phyloP scores from a whole-genome alignment of 2,329 filamentous ascomycete species.

The Anthostomella pinea region DNA sequence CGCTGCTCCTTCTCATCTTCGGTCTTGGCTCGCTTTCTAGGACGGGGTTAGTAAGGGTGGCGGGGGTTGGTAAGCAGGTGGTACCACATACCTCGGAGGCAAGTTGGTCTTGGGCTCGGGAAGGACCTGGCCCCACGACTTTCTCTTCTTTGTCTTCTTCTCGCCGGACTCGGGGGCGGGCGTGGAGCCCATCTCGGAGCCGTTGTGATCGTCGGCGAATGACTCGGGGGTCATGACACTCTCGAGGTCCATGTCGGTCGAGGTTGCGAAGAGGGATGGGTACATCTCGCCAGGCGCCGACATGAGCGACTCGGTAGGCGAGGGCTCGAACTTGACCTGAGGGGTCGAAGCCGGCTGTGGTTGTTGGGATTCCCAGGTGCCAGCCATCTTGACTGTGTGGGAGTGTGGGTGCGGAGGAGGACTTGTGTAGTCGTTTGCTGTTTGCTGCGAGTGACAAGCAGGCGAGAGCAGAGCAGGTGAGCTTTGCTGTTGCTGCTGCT shows the following conservation, averaged over 20 bases:
- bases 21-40: conserved; percentile 93
- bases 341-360: conserved; percentile 34
- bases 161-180: conserved; percentile 42
- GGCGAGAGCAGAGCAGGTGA: conserved; percentile 4
- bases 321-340: conserved; percentile 51
- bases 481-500: conserved; percentile 3
- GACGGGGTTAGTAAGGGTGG: conserved; percentile 23
- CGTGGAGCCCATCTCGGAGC: conserved; percentile 18
- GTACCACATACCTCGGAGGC: conserved; percentile 68
- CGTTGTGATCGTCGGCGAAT: conserved; percentile 25
- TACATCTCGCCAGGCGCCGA: conserved; percentile 49
- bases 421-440: conserved; percentile 15
- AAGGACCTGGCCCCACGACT: conserved; percentile 97
- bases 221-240: conserved; percentile 48
- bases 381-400: conserved; percentile 36
- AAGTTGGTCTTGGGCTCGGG: conserved; percentile 96
- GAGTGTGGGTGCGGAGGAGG: conserved; percentile 14
- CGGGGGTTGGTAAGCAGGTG: conserved; percentile 3
- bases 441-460: conserved; percentile 9
- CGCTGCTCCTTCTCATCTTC: conserved; percentile 99
- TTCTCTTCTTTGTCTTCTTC: conserved; percentile 86
- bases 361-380: conserved; percentile 36
- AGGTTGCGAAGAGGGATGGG: conserved; percentile 46
- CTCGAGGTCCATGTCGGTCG: conserved; percentile 43
- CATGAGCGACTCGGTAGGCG: conserved; percentile 53